Percentiles rank a stretch among this genome's conserved stretches.
These are phyloP conservation scores for Brasilioporus rufonigricans DNA, from an alignment of 768 basidiomycete species.

Conservation along the genomic window DNA sequence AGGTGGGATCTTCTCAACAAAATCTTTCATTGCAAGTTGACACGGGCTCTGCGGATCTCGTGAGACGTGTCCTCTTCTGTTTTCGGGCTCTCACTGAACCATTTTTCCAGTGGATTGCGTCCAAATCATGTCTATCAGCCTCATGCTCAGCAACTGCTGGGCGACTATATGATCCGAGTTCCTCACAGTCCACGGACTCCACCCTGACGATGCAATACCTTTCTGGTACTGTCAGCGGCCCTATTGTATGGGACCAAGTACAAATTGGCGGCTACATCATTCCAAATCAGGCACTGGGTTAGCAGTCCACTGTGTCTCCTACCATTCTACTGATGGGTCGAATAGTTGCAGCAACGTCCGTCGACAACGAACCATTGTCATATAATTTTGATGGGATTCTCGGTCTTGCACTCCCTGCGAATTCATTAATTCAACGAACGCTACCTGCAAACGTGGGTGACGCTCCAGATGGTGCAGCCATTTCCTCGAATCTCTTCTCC, in stretches of 20 bases:
- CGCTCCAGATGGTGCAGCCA: conserved; percentile 60
- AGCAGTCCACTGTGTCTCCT: conserved; percentile 8
- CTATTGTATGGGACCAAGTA: conserved; percentile 69
- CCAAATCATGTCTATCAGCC: conserved; percentile 57
- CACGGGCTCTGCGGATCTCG: conserved; percentile 80
- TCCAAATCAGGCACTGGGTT: conserved; percentile 68
- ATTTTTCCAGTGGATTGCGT: conserved; percentile 65
- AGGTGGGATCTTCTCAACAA: conserved; percentile 48
- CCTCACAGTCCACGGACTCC: conserved; percentile 40
- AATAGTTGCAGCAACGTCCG: conserved; percentile 56
- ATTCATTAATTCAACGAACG: conserved; percentile 58
- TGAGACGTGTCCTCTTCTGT: conserved; percentile 33
- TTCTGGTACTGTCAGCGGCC: conserved; percentile 54
- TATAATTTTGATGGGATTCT: conserved; percentile 63
- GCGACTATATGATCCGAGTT: conserved; percentile 55
- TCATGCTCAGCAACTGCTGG: conserved; percentile 47
- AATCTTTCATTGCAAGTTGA: conserved; percentile 69
- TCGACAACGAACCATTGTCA: conserved; percentile 57
- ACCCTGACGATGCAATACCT: conserved; percentile 58
- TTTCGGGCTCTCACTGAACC: background rate
- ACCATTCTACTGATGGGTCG: background rate
- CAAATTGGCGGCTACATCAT: conserved; percentile 63
- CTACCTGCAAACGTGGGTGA: conserved; percentile 51
- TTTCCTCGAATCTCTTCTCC: conserved; percentile 70
- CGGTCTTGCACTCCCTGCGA: conserved; percentile 70